Base-by-base conservation (phyloP, 768 basidiomycete species). In the Galerina sulciceps region DNA sequence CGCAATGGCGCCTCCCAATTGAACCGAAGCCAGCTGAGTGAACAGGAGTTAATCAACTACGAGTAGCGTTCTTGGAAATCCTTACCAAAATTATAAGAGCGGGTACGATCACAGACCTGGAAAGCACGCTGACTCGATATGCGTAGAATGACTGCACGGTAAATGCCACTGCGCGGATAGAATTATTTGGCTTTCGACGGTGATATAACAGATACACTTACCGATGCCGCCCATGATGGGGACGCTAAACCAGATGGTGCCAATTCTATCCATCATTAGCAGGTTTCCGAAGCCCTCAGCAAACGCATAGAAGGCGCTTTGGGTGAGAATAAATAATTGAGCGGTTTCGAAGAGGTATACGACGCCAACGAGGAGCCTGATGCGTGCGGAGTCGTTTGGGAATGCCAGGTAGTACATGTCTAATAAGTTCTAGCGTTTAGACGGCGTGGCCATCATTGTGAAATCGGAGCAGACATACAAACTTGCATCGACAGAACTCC, bases 391-490 rank as follows among this genome's bases (percentile, higher is more conserved):
- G 23, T 61, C 60, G 38, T 53, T 53, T 13, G 60, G 60, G 50
- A 57, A 61, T 2, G 60, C 55, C 22, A 61, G 60, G 38, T 57
- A 61, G 50, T 61, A 61, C 38, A 61, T 40, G 37, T 57, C 60
- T 61, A 42, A 10, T 41, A 9, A 17, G 10, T 45, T 23, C 26
- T 10, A 36, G 10, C 23, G 13, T 8, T 2, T 40, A 15, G 26
- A 42, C 17, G 15, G 5, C 20, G 38, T 31, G 15, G 17, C 8
- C 8, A 31, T 31, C 8, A 35, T 40, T 8, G 10, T n/a, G 23
- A 18, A 36, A 3, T 3, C 4, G 8, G 8, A 5, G 26, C 8
- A 4, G n/a, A 53, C 60, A 20, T 36, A 61, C 60, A 61, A 37
- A 57, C 55, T 57, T 61, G 60, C 48, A 61, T 46, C 15, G 60